phyloP scores from a whole-genome alignment of 2,329 filamentous ascomycete species.

The Aspergillus cejpii region DNA sequence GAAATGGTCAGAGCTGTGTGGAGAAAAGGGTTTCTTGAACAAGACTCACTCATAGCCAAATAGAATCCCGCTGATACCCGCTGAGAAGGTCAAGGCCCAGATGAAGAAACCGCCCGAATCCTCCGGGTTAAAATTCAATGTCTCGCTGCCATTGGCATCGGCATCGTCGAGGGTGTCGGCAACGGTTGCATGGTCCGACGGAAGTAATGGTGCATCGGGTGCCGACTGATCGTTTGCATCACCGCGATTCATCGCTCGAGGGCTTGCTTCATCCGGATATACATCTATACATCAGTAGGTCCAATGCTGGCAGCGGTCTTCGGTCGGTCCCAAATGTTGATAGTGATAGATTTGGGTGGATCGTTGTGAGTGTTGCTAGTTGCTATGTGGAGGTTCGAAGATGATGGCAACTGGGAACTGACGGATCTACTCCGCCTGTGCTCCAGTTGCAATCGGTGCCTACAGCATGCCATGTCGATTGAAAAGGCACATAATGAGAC shows the following conservation, averaged over 20 bases:
- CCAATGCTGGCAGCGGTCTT: background rate
- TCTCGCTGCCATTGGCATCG: slow-evolving; percentile 10
- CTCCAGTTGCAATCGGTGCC: background rate
- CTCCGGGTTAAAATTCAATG: slow-evolving; percentile 9
- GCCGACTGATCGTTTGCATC: slow-evolving; percentile 20
- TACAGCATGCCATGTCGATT: too few relatives aligned
- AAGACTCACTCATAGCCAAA: slow-evolving; percentile 54
- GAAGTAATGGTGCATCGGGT: slow-evolving; percentile 29
- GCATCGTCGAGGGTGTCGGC: slow-evolving; percentile 4
- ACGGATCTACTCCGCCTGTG: background rate
- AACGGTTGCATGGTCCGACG: slow-evolving; percentile 11
- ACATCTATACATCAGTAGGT: slow-evolving; percentile 5
- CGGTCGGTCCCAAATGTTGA: background rate
- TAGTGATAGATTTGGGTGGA: background rate
- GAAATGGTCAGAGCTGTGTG: too few relatives aligned
- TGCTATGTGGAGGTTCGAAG: background rate
- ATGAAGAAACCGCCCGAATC: slow-evolving; percentile 43
- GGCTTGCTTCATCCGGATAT: slow-evolving; percentile 4
- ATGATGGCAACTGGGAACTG: background rate
- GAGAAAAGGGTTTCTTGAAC: background rate
- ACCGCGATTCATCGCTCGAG: slow-evolving; percentile 21
- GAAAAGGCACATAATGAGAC: too few relatives aligned
- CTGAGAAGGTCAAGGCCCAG: slow-evolving; percentile 52
- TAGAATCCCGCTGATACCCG: slow-evolving; percentile 52
- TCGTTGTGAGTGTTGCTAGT: background rate